A percentile compares a stretch with the other conserved stretches of the same genome.
Conservation (phyloP, 768 basidiomycete genomes). For the Agrocybe praecox region DNA sequence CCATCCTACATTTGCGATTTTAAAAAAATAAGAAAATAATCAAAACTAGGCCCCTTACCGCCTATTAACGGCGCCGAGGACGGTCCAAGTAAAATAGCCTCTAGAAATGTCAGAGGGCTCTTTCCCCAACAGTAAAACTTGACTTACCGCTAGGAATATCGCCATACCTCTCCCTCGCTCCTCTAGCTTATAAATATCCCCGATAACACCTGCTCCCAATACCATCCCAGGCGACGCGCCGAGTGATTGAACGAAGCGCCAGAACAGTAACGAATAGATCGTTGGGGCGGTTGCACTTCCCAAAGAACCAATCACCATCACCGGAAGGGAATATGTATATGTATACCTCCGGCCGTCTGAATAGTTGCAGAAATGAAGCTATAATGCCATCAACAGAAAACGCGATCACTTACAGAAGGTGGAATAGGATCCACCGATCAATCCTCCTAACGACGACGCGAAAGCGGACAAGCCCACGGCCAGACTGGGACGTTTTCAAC, state of each 20-base stretch:
- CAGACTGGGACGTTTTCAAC: constrained; percentile 19
- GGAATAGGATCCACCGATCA: constrained; percentile 37
- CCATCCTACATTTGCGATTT: constrained; percentile 32
- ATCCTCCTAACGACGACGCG: constrained; percentile 32
- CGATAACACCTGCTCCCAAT: constrained; percentile 62
- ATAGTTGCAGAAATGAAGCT: neutral
- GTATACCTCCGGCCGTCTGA: constrained; percentile 67
- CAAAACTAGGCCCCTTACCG: constrained; percentile 33
- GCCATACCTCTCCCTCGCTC: constrained; percentile 64
- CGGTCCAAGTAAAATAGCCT: constrained; percentile 49
- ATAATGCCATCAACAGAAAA: neutral
- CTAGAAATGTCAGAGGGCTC: neutral
- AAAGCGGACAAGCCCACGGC: constrained; percentile 39
- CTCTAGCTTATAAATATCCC: constrained; percentile 68
- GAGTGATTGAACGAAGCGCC: constrained; percentile 66
- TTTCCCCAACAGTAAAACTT: neutral
- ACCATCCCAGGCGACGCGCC: constrained; percentile 60
- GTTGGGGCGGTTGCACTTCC: constrained; percentile 53
- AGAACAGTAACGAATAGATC: constrained; percentile 53
- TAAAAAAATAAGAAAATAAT: neutral
- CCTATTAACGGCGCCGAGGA: constrained; percentile 63
- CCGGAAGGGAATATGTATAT: constrained; percentile 61
- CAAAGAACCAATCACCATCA: constrained; percentile 59
- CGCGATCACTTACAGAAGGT: constrained; percentile 39
- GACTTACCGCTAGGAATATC: constrained; percentile 52